Conservation (phyloP, 306 rosid species). For the Abrus pulchellus region DNA sequence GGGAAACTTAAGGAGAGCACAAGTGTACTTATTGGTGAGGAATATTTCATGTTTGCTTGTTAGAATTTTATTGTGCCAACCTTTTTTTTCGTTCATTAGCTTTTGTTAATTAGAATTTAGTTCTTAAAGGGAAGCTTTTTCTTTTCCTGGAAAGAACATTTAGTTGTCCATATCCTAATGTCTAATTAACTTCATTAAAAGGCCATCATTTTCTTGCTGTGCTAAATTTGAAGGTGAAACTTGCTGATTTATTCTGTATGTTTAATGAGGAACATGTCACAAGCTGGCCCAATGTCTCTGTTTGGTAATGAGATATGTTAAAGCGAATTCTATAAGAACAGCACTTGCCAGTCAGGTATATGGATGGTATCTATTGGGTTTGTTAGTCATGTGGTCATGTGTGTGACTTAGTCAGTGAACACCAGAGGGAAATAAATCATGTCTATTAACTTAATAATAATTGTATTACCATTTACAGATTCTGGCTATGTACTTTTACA, state of each 20-base stretch:
- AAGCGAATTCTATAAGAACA: background rate
- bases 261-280: slow-evolving; percentile 10
- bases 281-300: slow-evolving; percentile 27
- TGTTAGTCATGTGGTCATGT: slow-evolving; percentile 6
- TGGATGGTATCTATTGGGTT: background rate
- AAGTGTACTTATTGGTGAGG: slow-evolving; percentile 78
- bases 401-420: slow-evolving; percentile 11
- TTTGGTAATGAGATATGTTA: slow-evolving; percentile 6
- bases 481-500: background rate
- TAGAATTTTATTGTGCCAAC: slow-evolving; percentile 18
- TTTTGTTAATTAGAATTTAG: slow-evolving; percentile 26
- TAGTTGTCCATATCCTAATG: background rate
- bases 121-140: background rate
- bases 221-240: slow-evolving; percentile 24
- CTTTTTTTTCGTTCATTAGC: slow-evolving; percentile 23
- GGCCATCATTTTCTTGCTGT: slow-evolving; percentile 12
- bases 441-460: background rate
- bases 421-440: background rate
- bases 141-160: slow-evolving; percentile 24
- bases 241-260: slow-evolving; percentile 14
- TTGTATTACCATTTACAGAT: background rate
- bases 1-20: slow-evolving; percentile 75
- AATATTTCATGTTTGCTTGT: slow-evolving; percentile 30
- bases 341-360: background rate
- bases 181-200: background rate